Evolutionary conservation across 2,329 filamentous ascomycete genomes (phyloP).

Genomic region (Fusarium temperatum): DNA sequence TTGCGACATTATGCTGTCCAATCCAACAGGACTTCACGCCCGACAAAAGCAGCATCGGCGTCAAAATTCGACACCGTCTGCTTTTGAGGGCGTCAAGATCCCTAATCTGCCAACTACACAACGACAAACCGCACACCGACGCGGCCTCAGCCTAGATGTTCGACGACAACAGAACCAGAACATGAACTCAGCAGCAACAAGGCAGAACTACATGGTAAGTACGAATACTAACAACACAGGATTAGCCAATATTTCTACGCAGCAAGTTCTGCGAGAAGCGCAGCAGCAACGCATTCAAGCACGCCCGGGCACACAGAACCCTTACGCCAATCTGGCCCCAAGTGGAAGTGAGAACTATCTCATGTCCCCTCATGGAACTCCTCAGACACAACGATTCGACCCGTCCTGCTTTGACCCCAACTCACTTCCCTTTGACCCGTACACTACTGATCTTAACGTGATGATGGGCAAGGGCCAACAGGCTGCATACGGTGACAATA

Average conservation of each 20-base stretch:
- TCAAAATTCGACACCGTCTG: slow-evolving; percentile 85
- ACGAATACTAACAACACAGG: slow-evolving; percentile 64
- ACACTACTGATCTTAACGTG: slow-evolving; percentile 53
- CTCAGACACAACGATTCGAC: slow-evolving; percentile 63
- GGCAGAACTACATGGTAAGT: slow-evolving; percentile 57
- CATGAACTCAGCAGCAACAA: slow-evolving; percentile 40
- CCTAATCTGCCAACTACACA: slow-evolving; percentile 64
- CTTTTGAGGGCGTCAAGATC: slow-evolving; percentile 79
- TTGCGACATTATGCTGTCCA: slow-evolving; percentile 81
- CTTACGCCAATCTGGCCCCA: slow-evolving; percentile 46
- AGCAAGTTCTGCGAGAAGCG: slow-evolving; percentile 83
- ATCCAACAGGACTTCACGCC: slow-evolving; percentile 76
- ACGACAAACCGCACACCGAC: slow-evolving; percentile 69
- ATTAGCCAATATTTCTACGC: slow-evolving; percentile 70
- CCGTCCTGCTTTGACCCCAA: slow-evolving; percentile 55
- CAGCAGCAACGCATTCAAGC: slow-evolving; percentile 82
- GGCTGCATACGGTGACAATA: slow-evolving; percentile 52
- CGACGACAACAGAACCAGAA: slow-evolving; percentile 60
- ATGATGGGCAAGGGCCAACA: slow-evolving; percentile 61
- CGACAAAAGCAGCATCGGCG: slow-evolving; percentile 71
- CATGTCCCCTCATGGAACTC: slow-evolving; percentile 64
- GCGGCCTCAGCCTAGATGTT: slow-evolving; percentile 86
- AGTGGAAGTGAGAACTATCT: slow-evolving; percentile 63
- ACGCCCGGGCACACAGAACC: slow-evolving; percentile 72
- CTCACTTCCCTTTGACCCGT: slow-evolving; percentile 59